phyloP scores from a whole-genome alignment of 345 rosid genomes.

The Microthlaspi erraticum region DNA sequence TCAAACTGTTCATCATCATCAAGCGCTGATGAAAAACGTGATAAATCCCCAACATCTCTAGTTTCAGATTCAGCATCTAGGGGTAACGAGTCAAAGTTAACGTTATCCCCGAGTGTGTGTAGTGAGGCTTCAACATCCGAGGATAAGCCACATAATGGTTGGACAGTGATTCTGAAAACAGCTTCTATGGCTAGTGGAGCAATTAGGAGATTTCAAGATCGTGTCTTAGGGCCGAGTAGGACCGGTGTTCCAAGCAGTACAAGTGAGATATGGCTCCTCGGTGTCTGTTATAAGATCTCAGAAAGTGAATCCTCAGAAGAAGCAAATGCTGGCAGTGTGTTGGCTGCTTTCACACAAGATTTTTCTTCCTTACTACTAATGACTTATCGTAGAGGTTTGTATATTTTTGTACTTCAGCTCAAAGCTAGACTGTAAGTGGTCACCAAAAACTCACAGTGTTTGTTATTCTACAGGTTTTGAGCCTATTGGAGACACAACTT shows the following conservation, averaged over 20 bases:
- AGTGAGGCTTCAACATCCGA: constrained; percentile 52
- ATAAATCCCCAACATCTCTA: constrained; percentile 53
- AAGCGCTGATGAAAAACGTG: constrained; percentile 44
- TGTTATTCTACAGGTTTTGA: constrained; percentile 68
- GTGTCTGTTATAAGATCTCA: constrained; percentile 69
- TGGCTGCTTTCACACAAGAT: constrained; percentile 64
- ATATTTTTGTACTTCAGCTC: constrained; percentile 1
- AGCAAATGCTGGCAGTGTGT: constrained; percentile 49
- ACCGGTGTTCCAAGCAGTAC: constrained; percentile 67
- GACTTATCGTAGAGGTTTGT: constrained; percentile 89
- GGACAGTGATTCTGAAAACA: constrained; percentile 75
- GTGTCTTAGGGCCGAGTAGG: constrained; percentile 72
- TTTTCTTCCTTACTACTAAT: constrained; percentile 75
- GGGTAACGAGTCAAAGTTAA: constrained; percentile 46
- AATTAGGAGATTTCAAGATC: constrained; percentile 90
- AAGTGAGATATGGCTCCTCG: constrained; percentile 90
- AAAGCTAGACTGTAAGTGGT: constrained; percentile 12
- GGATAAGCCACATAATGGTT: constrained; percentile 57
- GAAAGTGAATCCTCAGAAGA: constrained; percentile 51
- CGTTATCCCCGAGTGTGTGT: constrained; percentile 56
- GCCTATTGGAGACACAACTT: constrained; percentile 67
- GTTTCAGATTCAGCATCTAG: constrained; percentile 53
- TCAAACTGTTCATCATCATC: constrained; percentile 57
- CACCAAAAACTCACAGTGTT: constrained; percentile 31
- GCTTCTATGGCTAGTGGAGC: constrained; percentile 69